Evolutionary conservation across 2,329 filamentous ascomycete genomes (phyloP), one percentile per base, ranked within the genome.

Genomic region (Trichoderma aggressivum): DNA sequence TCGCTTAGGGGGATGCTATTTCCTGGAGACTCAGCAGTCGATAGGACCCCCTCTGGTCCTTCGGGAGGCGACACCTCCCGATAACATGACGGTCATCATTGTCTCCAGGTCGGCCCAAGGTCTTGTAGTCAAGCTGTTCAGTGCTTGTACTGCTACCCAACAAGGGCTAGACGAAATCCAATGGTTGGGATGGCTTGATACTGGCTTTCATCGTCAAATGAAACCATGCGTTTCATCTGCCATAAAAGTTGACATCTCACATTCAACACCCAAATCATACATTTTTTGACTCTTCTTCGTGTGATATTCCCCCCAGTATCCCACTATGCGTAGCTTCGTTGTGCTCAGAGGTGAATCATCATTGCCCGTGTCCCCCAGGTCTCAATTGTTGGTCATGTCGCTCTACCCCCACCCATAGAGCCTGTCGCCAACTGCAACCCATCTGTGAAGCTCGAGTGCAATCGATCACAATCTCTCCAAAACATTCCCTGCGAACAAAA

Each of bases 21-120:
- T 18, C 16, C 63, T 72, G 71, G 70, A 65, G 70, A 70, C 71
- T 72, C 70, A 72, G 63, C 70, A 70, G 71, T 72, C 70, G 56
- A 43, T 28, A 43, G 36, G 69, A 39, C 28, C 63, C 32, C 47
- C 32, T 32, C 59, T 18, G 70, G 39, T 36, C 63, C 70, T 24
- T 70, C 63, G 63, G 39, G 63, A 55, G 28, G 66, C 30, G 32
- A 39, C 6, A 63, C 36, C 58, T 64, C 36, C 43, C 67, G 58
- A 64, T 10, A 34, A 67, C 11, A 7, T 63, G 64, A 67, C 14
- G 53, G 47, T 65, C 62, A 65, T 55, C 62, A 55, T 55, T 47
- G 62, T 65, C 62, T 65, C 62, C 47, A 65, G 62, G 50, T 21
- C 14, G 3, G 62, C 62, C 47, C 62, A 11, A 55, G 7, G 28